A percentile compares a stretch with the other conserved stretches of the same genome.
These are phyloP conservation scores for Exsudoporus frostii DNA, from an alignment of 768 basidiomycete genomes.

Conservation along the genomic window DNA sequence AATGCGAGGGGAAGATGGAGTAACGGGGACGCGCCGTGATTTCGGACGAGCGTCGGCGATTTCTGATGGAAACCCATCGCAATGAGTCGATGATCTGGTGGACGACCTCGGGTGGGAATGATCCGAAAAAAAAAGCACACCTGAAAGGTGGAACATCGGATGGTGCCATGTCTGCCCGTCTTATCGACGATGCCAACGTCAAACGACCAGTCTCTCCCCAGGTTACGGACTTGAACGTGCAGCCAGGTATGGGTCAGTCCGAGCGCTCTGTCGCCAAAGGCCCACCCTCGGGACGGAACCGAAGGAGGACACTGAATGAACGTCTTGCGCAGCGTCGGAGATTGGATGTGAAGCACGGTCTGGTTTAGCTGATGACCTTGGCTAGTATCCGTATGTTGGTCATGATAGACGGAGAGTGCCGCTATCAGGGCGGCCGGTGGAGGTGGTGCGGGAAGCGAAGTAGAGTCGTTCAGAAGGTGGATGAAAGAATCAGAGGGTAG, in stretches of 20 bases:
- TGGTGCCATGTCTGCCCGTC: constrained; percentile 51
- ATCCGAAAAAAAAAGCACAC: constrained; percentile 33
- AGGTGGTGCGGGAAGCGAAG: constrained; percentile 46
- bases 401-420: constrained; percentile 33
- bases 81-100: constrained; percentile 4
- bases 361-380: constrained; percentile 46
- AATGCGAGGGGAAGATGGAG: constrained; percentile 72
- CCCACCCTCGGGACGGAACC: constrained; percentile 10
- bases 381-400: constrained; percentile 31
- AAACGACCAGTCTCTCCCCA: constrained; percentile 69
- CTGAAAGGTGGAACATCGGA: constrained; percentile 81
- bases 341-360: constrained; percentile 77
- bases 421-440: constrained; percentile 46
- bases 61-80: constrained; percentile 38
- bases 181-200: constrained; percentile 74
- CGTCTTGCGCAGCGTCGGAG: constrained; percentile 65
- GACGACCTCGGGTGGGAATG: background rate
- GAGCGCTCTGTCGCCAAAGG: constrained; percentile 33
- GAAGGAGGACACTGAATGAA: constrained; percentile 62
- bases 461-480: constrained; percentile 58
- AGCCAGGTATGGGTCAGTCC: constrained; percentile 71
- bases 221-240: constrained; percentile 68
- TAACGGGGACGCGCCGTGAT: constrained; percentile 43
- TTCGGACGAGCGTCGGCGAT: constrained; percentile 48
- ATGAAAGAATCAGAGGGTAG: constrained; percentile 63